phyloP scores from a whole-genome alignment of 306 rosid species.

The Pyrus bretschneideri region DNA sequence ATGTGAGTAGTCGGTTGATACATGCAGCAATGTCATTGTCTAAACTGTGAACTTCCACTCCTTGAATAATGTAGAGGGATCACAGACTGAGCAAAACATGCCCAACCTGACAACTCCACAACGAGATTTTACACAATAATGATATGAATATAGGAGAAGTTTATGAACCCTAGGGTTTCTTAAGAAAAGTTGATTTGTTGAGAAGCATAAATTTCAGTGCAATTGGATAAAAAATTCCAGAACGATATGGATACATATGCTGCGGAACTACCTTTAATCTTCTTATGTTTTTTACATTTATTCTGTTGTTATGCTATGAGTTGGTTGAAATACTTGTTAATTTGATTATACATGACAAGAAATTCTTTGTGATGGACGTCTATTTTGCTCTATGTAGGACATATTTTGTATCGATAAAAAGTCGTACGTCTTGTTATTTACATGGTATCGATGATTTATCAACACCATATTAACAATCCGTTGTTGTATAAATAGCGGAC shows the following conservation, averaged over 20 bases:
- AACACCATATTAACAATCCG: too few relatives aligned
- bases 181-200: not conserved
- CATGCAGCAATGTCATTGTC: not conserved
- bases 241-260: constrained; percentile 37
- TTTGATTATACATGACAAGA: not conserved
- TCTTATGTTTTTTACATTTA: constrained; percentile 12
- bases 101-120: constrained; percentile 60
- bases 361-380: not conserved
- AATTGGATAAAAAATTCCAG: constrained; percentile 24
- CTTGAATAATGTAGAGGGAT: constrained; percentile 15
- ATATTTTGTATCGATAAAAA: too few relatives aligned
- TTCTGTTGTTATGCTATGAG: too few relatives aligned
- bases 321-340: not conserved
- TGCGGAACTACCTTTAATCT: constrained; percentile 38
- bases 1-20: not conserved
- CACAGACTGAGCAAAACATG: constrained; percentile 45
- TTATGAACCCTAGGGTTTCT: constrained; percentile 1
- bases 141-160: not conserved
- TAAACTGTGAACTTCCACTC: constrained; percentile 32
- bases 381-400: too few relatives aligned
- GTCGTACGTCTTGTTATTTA: too few relatives aligned
- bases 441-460: too few relatives aligned
- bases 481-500: not conserved
- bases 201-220: constrained; percentile 41
- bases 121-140: constrained; percentile 7